Conservation (phyloP, 345 rosid species). For the Passiflora organensis region DNA sequence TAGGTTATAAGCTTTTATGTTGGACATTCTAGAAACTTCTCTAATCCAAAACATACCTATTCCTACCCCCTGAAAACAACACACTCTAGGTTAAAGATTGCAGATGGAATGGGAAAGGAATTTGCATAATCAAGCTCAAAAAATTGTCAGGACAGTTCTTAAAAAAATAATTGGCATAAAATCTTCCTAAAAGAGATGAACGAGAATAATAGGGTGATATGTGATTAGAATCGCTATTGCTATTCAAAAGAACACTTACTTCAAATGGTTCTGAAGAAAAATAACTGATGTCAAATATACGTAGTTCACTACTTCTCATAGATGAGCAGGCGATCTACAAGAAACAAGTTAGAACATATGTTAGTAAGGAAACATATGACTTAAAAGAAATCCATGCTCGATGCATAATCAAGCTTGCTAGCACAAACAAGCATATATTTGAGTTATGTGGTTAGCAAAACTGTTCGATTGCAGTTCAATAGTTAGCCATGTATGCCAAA, state of each 20-base stretch:
- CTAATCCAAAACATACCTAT: not conserved
- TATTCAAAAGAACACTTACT: conserved; percentile 35
- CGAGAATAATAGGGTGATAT: conserved; percentile 1
- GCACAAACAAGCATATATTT: no score
- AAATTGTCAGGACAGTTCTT: not conserved
- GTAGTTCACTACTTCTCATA: conserved; percentile 45
- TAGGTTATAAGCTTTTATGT: not conserved
- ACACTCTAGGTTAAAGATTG: not conserved
- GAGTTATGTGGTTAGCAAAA: no score
- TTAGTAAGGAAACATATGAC: no score
- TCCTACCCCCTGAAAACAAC: not conserved
- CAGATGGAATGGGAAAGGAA: not conserved
- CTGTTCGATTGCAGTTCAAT: no score
- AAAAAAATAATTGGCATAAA: not conserved
- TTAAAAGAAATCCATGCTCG: not conserved
- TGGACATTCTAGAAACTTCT: not conserved
- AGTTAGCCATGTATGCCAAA: not conserved
- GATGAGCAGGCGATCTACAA: conserved; percentile 79
- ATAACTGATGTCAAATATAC: conserved; percentile 71
- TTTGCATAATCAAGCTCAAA: not conserved
- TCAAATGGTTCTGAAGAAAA: conserved; percentile 65
- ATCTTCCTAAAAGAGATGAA: not conserved
- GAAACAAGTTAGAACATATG: not conserved
- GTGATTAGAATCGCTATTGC: not conserved
- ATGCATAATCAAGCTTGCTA: no score